Evolutionary conservation across 1,139 yeast genomes (phyloP).

Genomic region (Geotrichum macrosporum): DNA sequence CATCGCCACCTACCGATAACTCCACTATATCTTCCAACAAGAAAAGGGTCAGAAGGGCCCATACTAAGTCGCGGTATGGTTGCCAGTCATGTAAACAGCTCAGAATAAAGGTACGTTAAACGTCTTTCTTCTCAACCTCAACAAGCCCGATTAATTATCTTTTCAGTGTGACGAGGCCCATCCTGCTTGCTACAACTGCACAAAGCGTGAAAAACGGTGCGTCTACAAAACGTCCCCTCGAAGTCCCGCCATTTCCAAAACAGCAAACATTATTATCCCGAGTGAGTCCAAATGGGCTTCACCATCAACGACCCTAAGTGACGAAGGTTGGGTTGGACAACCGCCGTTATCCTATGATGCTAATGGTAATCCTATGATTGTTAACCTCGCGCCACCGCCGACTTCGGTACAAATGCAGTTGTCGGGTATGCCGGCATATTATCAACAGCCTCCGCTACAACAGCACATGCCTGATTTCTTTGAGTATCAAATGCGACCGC

Average conservation of each 20-base stretch:
- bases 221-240: slow-evolving; percentile 12
- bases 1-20: too few species aligned
- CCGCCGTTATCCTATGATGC: too few species aligned
- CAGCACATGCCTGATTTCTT: slow-evolving; percentile 7
- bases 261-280: not conserved
- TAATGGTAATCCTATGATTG: too few species aligned
- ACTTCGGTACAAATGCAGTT: too few species aligned
- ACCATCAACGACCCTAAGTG: not conserved
- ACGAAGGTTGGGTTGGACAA: too few species aligned
- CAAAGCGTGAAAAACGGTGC: slow-evolving; percentile 14
- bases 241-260: not conserved
- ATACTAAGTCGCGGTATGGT: not conserved
- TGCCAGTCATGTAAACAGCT: not conserved
- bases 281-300: not conserved
- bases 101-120: not conserved
- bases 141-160: too few species aligned
- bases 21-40: too few species aligned
- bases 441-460: not conserved
- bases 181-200: slow-evolving; percentile 18
- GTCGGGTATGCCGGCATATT: too few species aligned
- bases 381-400: too few species aligned
- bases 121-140: too few species aligned
- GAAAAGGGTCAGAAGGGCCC: not conserved
- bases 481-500: slow-evolving; percentile 8
- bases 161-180: slow-evolving; percentile 19